Percentiles rank a stretch among this genome's conserved stretches.
These are phyloP conservation scores for Phaeosphaeriaceae sp. DNA, from an alignment of 2,329 filamentous ascomycete species.

Conservation along the genomic window DNA sequence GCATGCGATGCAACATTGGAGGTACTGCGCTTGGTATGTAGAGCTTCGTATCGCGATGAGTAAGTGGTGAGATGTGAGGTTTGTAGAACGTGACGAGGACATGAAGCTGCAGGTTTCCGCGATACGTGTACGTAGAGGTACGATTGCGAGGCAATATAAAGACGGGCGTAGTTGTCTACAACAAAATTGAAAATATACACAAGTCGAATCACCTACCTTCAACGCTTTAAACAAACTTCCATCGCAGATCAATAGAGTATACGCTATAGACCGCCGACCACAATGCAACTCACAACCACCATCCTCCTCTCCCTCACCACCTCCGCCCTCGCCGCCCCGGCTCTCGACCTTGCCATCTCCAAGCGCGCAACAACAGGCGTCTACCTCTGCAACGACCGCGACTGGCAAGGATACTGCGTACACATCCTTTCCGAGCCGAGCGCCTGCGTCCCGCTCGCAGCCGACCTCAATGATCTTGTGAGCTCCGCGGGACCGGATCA, in stretches of 20 bases:
- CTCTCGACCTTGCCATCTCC: neutral
- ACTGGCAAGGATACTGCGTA: conserved; percentile 19
- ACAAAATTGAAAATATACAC: no score
- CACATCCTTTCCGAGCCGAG: conserved; percentile 12
- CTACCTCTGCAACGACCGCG: conserved; percentile 21
- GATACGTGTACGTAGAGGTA: no score
- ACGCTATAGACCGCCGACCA: no score
- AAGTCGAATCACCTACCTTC: no score
- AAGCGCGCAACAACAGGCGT: conserved; percentile 9
- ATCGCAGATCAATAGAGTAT: no score
- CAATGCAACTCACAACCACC: conserved; percentile 12
- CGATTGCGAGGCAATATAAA: no score
- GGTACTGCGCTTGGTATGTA: neutral
- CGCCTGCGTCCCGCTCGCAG: conserved; percentile 14
- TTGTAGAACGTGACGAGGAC: neutral
- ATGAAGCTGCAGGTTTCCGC: no score
- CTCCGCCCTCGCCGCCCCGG: conserved; percentile 9
- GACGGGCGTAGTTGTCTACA: no score
- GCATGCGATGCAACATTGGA: conserved; percentile 9
- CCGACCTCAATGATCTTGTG: conserved; percentile 15
- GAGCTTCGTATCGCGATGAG: neutral
- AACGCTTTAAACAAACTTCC: no score
- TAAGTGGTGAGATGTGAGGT: neutral
- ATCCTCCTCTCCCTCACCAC: conserved; percentile 4
- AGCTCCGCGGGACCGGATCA: conserved; percentile 15